Percentiles rank a stretch among this genome's conserved stretches.
phyloP scores from a whole-genome alignment of 257 asterid species.

The Solanum appendiculatum region DNA sequence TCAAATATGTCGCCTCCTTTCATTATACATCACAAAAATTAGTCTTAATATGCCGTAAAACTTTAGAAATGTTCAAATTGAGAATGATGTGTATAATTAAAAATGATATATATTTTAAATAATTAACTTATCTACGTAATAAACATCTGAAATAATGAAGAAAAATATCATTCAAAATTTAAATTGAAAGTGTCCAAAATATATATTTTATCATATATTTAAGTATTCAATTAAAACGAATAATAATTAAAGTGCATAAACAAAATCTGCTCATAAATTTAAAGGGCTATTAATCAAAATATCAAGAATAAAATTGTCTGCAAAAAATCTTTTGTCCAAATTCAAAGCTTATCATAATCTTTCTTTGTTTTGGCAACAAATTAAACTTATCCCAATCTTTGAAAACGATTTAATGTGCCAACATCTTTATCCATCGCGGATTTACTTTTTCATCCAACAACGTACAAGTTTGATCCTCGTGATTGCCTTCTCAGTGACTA shows the following conservation, averaged over 20 bases:
- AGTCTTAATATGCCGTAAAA: too few relatives aligned
- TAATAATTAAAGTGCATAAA: too few relatives aligned
- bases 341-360: background rate
- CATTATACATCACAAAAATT: background rate
- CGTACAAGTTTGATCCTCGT: constrained; percentile 14
- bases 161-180: too few relatives aligned
- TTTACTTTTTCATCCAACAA: constrained; percentile 25
- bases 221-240: background rate
- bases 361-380: background rate
- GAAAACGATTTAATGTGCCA: too few relatives aligned
- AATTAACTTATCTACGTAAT: background rate
- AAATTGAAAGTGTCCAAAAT: too few relatives aligned
- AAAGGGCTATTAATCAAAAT: background rate
- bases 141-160: background rate
- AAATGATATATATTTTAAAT: too few relatives aligned
- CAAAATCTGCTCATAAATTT: too few relatives aligned
- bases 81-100: background rate
- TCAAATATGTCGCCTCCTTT: background rate
- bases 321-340: background rate
- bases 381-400: too few relatives aligned
- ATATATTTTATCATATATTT: too few relatives aligned
- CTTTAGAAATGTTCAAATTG: background rate
- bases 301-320: background rate
- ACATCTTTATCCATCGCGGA: constrained; percentile 14
- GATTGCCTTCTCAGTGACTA: constrained; percentile 17